A percentile compares a stretch with the other conserved stretches of the same genome.
phyloP scores from a whole-genome alignment of 768 basidiomycete genomes.

The Serendipita indica region DNA sequence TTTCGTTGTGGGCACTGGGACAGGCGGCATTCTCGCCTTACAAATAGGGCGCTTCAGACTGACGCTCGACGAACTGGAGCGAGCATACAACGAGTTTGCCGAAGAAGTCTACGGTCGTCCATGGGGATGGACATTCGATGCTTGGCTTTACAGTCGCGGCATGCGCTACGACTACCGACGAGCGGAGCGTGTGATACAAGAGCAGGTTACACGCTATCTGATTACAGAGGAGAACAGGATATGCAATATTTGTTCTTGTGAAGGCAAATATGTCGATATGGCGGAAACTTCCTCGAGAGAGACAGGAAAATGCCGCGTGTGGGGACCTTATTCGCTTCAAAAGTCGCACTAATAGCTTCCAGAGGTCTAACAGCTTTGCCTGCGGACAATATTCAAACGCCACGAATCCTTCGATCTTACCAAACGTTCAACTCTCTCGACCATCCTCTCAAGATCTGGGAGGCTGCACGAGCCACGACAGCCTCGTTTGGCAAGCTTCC shows the following conservation, averaged over 20 bases:
- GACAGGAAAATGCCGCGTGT: not conserved
- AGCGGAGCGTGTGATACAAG: not conserved
- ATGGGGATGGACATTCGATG: not conserved
- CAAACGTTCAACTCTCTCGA: not conserved
- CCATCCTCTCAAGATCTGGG: not conserved
- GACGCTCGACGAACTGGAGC: not conserved
- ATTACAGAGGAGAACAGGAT: not conserved
- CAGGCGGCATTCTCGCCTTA: not conserved
- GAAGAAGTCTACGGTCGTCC: not conserved
- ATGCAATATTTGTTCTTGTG: not conserved
- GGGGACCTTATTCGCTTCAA: not conserved
- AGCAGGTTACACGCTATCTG: not conserved
- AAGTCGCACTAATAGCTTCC: not conserved
- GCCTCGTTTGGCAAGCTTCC: not conserved
- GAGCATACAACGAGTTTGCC: not conserved
- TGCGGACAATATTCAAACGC: not conserved
- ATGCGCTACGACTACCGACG: not conserved
- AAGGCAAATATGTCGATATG: not conserved
- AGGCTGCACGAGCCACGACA: not conserved
- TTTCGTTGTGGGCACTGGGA: not conserved
- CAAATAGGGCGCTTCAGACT: not conserved
- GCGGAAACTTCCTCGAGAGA: not conserved
- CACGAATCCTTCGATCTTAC: not conserved
- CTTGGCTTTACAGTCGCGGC: not conserved
- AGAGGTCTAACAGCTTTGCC: not conserved